Conservation (phyloP, 208 protist species). For the Naegleria lovaniensis region DNA sequence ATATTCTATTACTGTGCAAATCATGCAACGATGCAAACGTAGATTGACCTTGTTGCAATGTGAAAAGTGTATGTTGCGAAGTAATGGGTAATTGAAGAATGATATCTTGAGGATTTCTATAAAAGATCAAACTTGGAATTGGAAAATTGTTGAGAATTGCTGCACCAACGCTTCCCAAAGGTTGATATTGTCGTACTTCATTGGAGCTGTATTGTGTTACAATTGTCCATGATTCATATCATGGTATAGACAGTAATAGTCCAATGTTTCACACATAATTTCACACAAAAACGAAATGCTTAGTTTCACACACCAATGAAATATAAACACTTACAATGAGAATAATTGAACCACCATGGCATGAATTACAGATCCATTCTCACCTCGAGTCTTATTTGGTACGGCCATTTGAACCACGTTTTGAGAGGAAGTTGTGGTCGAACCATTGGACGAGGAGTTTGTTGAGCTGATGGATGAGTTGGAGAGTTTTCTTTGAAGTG, state of each 20-base stretch:
- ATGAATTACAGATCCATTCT: neutral
- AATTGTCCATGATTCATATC: neutral
- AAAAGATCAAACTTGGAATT: neutral
- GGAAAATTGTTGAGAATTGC: neutral
- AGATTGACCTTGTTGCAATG: neutral
- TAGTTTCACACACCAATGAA: no score
- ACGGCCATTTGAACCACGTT: neutral
- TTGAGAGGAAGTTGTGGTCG: neutral
- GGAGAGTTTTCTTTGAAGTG: neutral
- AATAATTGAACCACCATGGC: conserved; percentile 2
- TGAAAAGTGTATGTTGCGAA: neutral
- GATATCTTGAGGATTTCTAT: neutral
- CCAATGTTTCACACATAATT: no score
- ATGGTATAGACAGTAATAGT: neutral
- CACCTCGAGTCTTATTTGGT: neutral
- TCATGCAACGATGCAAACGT: neutral
- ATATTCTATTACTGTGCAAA: neutral
- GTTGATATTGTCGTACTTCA: neutral
- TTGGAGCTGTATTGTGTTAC: neutral
- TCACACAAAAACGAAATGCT: no score
- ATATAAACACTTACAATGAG: neutral
- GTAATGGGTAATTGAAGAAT: neutral
- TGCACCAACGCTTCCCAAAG: neutral
- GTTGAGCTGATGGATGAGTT: neutral
- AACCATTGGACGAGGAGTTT: no score